Evolutionary conservation across 2,329 filamentous ascomycete genomes (phyloP).

Genomic region (Orbilia blumenaviensis): DNA sequence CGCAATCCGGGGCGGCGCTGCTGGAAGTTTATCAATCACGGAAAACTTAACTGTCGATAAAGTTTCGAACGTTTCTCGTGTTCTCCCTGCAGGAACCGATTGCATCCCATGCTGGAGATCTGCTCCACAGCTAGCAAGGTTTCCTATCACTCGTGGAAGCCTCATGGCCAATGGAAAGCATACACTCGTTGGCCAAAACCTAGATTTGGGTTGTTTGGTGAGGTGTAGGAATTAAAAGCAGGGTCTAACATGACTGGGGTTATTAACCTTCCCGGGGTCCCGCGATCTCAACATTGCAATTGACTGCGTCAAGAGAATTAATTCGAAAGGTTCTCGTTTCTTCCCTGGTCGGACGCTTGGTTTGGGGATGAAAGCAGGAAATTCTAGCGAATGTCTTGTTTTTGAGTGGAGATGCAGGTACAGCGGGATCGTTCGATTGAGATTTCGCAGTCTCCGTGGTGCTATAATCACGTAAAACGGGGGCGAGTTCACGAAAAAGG

Average conservation of each 20-base stretch:
- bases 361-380: not conserved
- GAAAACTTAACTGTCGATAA: slow-evolving; percentile 31
- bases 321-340: not conserved
- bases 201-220: slow-evolving; percentile 46
- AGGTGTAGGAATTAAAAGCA: slow-evolving; percentile 39
- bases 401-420: slow-evolving; percentile 7
- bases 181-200: not conserved
- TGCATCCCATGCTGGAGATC: slow-evolving; percentile 31
- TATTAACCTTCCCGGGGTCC: not conserved
- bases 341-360: slow-evolving; percentile 5
- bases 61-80: slow-evolving; percentile 30
- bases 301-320: not conserved
- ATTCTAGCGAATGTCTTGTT: slow-evolving; percentile 26
- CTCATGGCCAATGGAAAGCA: slow-evolving; percentile 10
- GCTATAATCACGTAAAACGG: slow-evolving; percentile 37
- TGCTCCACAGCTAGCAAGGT: slow-evolving; percentile 11
- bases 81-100: slow-evolving; percentile 30
- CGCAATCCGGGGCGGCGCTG: slow-evolving; percentile 26
- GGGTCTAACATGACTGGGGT: slow-evolving; percentile 22
- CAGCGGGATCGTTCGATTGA: not conserved
- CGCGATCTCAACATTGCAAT: slow-evolving; percentile 2
- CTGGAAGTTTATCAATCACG: slow-evolving; percentile 20
- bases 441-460: slow-evolving; percentile 12
- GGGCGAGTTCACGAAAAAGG: slow-evolving; percentile 24
- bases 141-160: slow-evolving; percentile 6